Evolutionary conservation across 768 basidiomycete genomes (phyloP).

Genomic region (Leucocoprinus leucothites): DNA sequence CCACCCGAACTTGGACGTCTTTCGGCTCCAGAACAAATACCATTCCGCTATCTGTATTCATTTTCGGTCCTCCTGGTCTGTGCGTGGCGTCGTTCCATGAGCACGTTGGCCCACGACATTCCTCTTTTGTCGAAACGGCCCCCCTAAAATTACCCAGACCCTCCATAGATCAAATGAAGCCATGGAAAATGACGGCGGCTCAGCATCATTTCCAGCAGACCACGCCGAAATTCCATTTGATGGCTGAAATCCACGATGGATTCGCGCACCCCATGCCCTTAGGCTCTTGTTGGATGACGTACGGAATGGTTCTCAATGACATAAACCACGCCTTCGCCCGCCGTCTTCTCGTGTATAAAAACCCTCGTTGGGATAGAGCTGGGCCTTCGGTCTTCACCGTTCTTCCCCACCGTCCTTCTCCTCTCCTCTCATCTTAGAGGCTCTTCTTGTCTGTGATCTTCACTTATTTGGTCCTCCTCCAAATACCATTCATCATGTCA

Average conservation of each 20-base stretch:
- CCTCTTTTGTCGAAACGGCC: neutral
- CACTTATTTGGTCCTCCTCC: no score
- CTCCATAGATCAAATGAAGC: neutral
- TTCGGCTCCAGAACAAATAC: no score
- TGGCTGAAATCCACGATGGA: neutral
- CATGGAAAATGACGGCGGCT: neutral
- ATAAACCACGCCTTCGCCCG: conserved; percentile 6
- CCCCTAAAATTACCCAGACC: neutral
- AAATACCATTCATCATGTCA: conserved; percentile 19
- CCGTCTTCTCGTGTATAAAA: conserved; percentile 11
- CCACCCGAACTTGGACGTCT: no score
- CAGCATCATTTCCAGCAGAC: no score
- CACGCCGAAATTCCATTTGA: no score
- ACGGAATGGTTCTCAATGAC: conserved; percentile 4
- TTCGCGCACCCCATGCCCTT: neutral
- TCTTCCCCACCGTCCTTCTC: neutral
- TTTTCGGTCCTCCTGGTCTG: neutral
- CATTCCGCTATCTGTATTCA: no score
- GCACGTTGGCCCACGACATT: neutral
- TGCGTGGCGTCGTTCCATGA: neutral
- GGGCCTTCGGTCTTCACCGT: neutral
- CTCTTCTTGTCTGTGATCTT: neutral
- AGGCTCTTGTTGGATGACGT: neutral
- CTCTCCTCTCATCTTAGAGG: neutral
- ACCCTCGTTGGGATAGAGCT: neutral